Evolutionary conservation across 2,329 filamentous ascomycete genomes (phyloP), one percentile per base, ranked within the genome.

Genomic region (Blastomyces parvus): DNA sequence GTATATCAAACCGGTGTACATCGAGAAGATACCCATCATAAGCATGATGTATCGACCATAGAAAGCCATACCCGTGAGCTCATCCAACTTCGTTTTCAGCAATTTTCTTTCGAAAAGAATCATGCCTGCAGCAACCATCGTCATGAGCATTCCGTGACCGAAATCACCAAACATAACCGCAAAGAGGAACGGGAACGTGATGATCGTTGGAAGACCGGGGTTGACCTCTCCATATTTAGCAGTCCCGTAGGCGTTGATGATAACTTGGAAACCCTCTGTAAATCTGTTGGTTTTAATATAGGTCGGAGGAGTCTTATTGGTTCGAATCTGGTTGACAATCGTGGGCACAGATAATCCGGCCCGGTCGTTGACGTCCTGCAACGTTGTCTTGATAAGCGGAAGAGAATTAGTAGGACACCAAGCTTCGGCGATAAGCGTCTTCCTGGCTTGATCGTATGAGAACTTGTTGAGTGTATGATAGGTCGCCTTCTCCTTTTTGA

Each of bases 131-230:
- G 94, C 90, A 63, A 91, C 89, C 63, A 85, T 74, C 53, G 93
- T 83, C 89, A 99, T 96, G 75, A 99, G 89, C 68, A 88, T 77
- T 68, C 93, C 94, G 73, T 99, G 94, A 60, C 94, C 95, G 64
- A 96, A 88, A 77, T 99, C 94, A 81, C 94, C 95, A 74, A 99
- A 99, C 94, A 99, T 99, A 84, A 99, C 94, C 59, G 94, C 94
- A 74, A 99, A 99, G 66, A 99, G 82, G 82, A 99, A 99, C n/a
- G 95, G 94, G 78, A 99, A 99, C 6, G 94, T 99, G 67, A 99
- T 88, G 69, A 97, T 91, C 60, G 96, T 94, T 46, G 93, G 93
- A 27, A 99, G 83, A 66, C 91, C 93, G 63, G 94, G 94, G 78
- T 99, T 99, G 76, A 97, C 89, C 79, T 99, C 94, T 69, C 89